Percentiles rank a stretch among this genome's conserved stretches.
phyloP scores from a whole-genome alignment of 306 rosid genomes.

The Quercus glauca region DNA sequence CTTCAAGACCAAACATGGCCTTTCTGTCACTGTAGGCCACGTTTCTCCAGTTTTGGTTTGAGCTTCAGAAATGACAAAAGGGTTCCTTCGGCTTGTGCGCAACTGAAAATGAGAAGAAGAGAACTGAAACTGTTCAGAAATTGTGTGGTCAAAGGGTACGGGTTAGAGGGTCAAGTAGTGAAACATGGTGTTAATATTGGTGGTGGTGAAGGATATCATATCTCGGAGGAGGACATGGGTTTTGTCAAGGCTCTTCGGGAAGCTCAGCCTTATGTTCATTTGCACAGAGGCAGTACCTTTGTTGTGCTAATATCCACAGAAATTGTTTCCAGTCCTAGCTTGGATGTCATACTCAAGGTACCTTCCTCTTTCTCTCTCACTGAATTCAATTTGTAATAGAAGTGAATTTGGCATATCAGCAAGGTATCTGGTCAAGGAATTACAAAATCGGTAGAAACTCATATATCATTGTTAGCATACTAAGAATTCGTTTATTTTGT shows the following conservation, averaged over 20 bases:
- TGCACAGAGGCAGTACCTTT: slow-evolving; percentile 43
- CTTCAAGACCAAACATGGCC: slow-evolving; percentile 15
- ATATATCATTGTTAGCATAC: no score
- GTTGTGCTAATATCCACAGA: slow-evolving; percentile 56
- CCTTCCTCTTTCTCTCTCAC: not conserved
- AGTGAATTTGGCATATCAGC: no score
- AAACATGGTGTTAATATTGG: not conserved
- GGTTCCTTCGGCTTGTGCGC: not conserved
- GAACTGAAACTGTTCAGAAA: not conserved
- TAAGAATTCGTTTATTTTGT: no score
- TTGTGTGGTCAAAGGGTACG: slow-evolving; percentile 18
- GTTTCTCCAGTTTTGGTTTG: not conserved
- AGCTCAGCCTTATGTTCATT: slow-evolving; percentile 64
- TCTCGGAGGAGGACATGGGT: slow-evolving; percentile 42
- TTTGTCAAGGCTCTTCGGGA: slow-evolving; percentile 56
- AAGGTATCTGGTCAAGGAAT: no score
- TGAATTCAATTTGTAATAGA: no score
- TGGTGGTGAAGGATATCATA: not conserved
- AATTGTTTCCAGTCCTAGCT: slow-evolving; percentile 39
- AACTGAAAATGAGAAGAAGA: slow-evolving; percentile 17
- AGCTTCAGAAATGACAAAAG: not conserved
- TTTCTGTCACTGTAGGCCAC: slow-evolving; percentile 13
- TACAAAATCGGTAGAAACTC: no score
- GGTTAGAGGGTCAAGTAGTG: not conserved
- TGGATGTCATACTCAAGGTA: slow-evolving; percentile 61